Percentiles rank a stretch among this genome's conserved stretches.
Evolutionary conservation across 192 early-diverging fungal genomes (phyloP).

Genomic region (Gryganskiella cystojenkinii): DNA sequence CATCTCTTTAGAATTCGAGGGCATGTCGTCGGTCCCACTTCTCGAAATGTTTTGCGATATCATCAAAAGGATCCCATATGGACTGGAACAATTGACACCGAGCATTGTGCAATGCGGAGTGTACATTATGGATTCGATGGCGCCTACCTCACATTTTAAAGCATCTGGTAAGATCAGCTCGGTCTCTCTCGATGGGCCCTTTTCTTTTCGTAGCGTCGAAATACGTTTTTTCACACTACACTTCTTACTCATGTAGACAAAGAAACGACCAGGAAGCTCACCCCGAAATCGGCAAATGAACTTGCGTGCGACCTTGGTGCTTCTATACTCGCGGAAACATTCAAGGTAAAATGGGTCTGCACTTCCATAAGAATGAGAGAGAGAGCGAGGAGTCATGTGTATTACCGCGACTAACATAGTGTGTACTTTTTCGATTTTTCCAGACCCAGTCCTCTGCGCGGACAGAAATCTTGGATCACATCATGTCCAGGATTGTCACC

Average conservation of each 20-base stretch:
- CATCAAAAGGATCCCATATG: constrained; percentile 58
- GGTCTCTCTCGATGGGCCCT: no score
- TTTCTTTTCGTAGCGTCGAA: no score
- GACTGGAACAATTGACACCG: constrained; percentile 66
- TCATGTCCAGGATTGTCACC: constrained; percentile 65
- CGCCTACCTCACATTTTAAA: constrained; percentile 29
- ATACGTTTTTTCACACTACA: not conserved
- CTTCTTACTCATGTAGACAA: not conserved
- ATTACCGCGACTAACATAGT: not conserved
- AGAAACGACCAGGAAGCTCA: constrained; percentile 9
- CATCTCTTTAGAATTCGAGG: constrained; percentile 42
- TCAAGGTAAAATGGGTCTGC: constrained; percentile 50
- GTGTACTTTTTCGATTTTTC: constrained; percentile 28
- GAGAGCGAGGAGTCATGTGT: not conserved
- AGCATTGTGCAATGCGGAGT: constrained; percentile 62
- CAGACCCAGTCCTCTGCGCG: constrained; percentile 73
- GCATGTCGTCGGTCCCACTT: constrained; percentile 18
- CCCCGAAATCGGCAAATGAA: constrained; percentile 51
- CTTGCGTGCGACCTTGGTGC: constrained; percentile 53
- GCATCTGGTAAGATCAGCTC: constrained; percentile 19
- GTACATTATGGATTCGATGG: constrained; percentile 59
- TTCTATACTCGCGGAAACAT: constrained; percentile 57
- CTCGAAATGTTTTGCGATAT: constrained; percentile 52
- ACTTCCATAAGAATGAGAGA: no score
- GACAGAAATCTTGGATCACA: constrained; percentile 75